Percentiles rank a stretch among this genome's conserved stretches.
phyloP scores from a whole-genome alignment of 805 yeast genomes.

The Barnettozyma salicaria region DNA sequence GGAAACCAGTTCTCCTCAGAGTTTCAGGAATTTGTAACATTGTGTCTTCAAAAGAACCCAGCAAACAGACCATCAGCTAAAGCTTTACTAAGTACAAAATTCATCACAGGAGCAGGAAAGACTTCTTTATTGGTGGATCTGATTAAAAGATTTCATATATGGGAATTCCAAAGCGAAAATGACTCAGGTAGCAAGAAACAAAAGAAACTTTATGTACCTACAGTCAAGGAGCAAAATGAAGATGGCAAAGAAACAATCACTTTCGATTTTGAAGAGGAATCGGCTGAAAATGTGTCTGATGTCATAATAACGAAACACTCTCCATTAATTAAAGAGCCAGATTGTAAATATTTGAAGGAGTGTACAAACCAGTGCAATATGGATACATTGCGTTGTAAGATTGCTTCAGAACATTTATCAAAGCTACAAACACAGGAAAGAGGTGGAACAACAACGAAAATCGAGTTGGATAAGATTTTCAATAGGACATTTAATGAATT shows the following conservation, averaged over 20 bases:
- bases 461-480: slow-evolving; percentile 10
- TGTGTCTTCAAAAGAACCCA: slow-evolving; percentile 71
- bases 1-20: slow-evolving; percentile 68
- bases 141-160: slow-evolving; percentile 37
- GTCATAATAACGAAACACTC: slow-evolving; percentile 19
- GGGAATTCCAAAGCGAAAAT: slow-evolving; percentile 28
- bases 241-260: slow-evolving; percentile 7
- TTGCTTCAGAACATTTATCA: no score
- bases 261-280: slow-evolving; percentile 24
- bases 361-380: no score
- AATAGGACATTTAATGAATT: slow-evolving; percentile 4
- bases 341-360: no score
- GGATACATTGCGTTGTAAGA: no score
- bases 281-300: slow-evolving; percentile 11
- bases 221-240: slow-evolving; percentile 15
- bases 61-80: slow-evolving; percentile 57
- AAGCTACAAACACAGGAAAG: no score
- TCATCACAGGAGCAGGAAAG: slow-evolving; percentile 32
- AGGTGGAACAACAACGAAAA: slow-evolving; percentile 3
- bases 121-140: slow-evolving; percentile 32
- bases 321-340: no score
- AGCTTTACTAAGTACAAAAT: slow-evolving; percentile 57
- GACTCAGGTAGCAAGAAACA: slow-evolving; percentile 5
- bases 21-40: slow-evolving; percentile 61
- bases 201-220: slow-evolving; percentile 28